phyloP scores from a whole-genome alignment of 2,329 filamentous ascomycete genomes.

The Epichloe sibirici region DNA sequence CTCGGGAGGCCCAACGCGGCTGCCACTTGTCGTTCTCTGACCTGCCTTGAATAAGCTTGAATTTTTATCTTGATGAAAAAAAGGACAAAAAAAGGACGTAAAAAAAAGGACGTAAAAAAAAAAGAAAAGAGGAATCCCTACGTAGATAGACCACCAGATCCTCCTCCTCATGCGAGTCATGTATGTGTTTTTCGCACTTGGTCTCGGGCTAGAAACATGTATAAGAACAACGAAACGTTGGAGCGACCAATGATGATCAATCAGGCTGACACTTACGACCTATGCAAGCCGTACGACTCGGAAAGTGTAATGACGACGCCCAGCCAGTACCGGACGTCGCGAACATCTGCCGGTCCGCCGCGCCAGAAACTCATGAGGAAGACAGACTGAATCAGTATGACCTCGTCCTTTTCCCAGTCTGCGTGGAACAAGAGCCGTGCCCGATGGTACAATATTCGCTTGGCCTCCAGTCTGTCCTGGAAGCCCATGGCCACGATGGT shows the following conservation, averaged over 20 bases:
- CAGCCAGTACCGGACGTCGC: conserved; percentile 37
- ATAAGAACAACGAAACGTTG: not conserved
- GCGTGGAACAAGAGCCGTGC: conserved; percentile 40
- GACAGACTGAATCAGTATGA: conserved; percentile 36
- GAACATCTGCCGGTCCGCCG: conserved; percentile 33
- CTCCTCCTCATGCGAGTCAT: conserved; percentile 27
- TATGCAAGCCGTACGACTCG: conserved; percentile 34
- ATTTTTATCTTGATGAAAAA: not conserved
- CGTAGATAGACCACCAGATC: conserved; percentile 43
- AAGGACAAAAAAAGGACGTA: too few relatives aligned
- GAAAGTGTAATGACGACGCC: conserved; percentile 38
- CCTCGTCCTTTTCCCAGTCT: conserved; percentile 38
- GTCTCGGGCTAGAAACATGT: conserved; percentile 13
- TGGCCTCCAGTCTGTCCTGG: conserved; percentile 34
- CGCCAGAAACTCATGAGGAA: conserved; percentile 46
- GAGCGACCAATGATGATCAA: too few relatives aligned
- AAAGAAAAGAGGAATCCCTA: conserved; percentile 17
- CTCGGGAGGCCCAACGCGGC: conserved; percentile 24
- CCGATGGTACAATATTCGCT: conserved; percentile 35
- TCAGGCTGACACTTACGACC: conserved; percentile 16
- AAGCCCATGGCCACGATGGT: conserved; percentile 33
- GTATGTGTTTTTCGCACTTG: conserved; percentile 15
- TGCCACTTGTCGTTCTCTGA: conserved; percentile 24
- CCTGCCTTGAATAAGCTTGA: conserved; percentile 10
- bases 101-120: not conserved